Percentiles rank a stretch among this genome's conserved stretches.
phyloP scores from a whole-genome alignment of 2,329 filamentous ascomycete species.

The Pseudogymnoascus sp. region DNA sequence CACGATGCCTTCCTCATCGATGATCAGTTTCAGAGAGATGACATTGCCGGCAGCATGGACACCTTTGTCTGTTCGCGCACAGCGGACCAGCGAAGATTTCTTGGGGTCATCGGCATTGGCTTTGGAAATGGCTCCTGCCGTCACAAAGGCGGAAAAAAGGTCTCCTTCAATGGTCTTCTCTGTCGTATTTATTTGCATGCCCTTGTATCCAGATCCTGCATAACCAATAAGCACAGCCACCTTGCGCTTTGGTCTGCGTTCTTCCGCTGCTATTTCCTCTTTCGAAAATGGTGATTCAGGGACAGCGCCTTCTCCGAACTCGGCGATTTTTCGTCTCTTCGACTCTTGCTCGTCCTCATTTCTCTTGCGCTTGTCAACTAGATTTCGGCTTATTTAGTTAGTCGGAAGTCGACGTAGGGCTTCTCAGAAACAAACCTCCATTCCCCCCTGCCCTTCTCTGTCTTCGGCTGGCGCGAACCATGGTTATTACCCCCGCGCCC shows the following conservation, averaged over 20 bases:
- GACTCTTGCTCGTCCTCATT: slow-evolving; percentile 40
- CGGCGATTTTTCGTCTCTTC: slow-evolving; percentile 47
- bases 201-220: slow-evolving; percentile 91
- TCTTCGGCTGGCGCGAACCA: slow-evolving; percentile 46
- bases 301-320: slow-evolving; percentile 29
- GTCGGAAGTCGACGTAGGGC: slow-evolving; percentile 24
- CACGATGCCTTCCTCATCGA: slow-evolving; percentile 81
- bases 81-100: slow-evolving; percentile 89
- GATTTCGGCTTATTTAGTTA: slow-evolving; percentile 44
- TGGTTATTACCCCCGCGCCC: slow-evolving; percentile 24
- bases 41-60: slow-evolving; percentile 95
- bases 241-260: slow-evolving; percentile 86
- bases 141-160: slow-evolving; percentile 83
- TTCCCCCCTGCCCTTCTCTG: slow-evolving; percentile 57
- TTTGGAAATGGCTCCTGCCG: slow-evolving; percentile 88
- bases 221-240: slow-evolving; percentile 94
- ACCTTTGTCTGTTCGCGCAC: slow-evolving; percentile 93
- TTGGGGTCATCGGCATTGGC: slow-evolving; percentile 94
- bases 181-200: slow-evolving; percentile 79
- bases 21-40: slow-evolving; percentile 89
- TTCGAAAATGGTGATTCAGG: slow-evolving; percentile 46
- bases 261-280: slow-evolving; percentile 82
- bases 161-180: slow-evolving; percentile 96
- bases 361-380: slow-evolving; percentile 43
- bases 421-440: slow-evolving; percentile 44